A percentile compares a stretch with the other conserved stretches of the same genome.
phyloP scores from a whole-genome alignment of 2,329 filamentous ascomycete species.

The Elsinoe australis region DNA sequence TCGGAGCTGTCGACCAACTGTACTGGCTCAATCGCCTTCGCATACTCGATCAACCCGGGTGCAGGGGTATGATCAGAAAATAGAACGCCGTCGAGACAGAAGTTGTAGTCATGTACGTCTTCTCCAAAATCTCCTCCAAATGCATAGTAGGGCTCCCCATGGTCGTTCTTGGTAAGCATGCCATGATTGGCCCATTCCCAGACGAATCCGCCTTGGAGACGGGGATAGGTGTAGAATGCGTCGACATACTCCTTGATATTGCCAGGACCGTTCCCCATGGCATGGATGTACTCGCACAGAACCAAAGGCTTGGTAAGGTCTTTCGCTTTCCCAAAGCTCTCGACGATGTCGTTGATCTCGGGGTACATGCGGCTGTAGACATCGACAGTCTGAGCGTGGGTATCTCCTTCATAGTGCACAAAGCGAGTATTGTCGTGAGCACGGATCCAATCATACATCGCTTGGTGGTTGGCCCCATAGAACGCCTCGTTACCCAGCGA shows the following conservation, averaged over 20 bases:
- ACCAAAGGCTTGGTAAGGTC: constrained; percentile 47
- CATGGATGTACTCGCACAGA: constrained; percentile 49
- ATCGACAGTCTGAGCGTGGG: constrained; percentile 52
- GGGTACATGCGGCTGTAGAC: constrained; percentile 65
- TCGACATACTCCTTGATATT: constrained; percentile 61
- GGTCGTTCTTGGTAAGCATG: constrained; percentile 32
- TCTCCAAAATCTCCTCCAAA: constrained; percentile 41
- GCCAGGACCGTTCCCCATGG: constrained; percentile 70
- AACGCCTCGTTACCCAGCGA: constrained; percentile 67
- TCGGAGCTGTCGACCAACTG: constrained; percentile 23
- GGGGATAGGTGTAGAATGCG: constrained; percentile 52
- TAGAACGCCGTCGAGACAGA: constrained; percentile 40
- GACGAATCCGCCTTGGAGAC: constrained; percentile 54
- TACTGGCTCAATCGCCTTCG: constrained; percentile 39
- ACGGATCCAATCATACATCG: constrained; percentile 59
- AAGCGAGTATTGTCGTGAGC: constrained; percentile 50
- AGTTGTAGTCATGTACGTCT: constrained; percentile 36
- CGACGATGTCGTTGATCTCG: constrained; percentile 43
- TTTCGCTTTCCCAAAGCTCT: constrained; percentile 36
- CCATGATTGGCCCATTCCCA: constrained; percentile 44
- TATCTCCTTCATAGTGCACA: constrained; percentile 61
- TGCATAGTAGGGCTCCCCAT: constrained; percentile 35
- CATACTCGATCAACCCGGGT: constrained; percentile 37
- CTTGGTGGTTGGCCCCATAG: constrained; percentile 59
- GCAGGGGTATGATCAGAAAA: constrained; percentile 37